Evolutionary conservation across 148 eudicot species (phyloP).

Genomic region (Heliamphora exappendiculata): DNA sequence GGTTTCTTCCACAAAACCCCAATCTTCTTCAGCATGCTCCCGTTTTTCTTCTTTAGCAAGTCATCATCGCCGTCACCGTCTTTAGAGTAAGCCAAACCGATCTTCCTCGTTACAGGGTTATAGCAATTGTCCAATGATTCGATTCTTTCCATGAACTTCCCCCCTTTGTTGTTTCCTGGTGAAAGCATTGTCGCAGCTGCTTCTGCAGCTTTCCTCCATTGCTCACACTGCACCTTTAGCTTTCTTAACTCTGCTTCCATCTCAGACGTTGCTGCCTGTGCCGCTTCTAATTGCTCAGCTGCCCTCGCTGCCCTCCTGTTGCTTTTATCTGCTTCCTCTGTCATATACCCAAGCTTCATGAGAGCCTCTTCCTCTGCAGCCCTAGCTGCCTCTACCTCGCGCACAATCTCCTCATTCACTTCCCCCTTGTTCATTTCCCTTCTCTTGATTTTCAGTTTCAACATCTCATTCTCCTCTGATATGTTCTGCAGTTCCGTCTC

Average conservation of each 20-base stretch:
- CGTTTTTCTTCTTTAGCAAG: conserved; percentile 72
- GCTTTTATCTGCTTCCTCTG: conserved; percentile 53
- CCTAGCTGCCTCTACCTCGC: conserved; percentile 41
- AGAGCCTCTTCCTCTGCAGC: conserved; percentile 49
- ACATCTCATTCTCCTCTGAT: conserved; percentile 47
- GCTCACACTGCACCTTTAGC: conserved; percentile 77
- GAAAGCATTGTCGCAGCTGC: conserved; percentile 88
- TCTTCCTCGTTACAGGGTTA: conserved; percentile 35
- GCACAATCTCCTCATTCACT: conserved; percentile 15
- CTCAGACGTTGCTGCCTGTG: conserved; percentile 46
- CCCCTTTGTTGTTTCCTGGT: conserved; percentile 44
- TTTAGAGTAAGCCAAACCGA: conserved; percentile 39
- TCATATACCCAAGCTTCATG: conserved; percentile 42
- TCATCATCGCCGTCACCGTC: conserved; percentile 64
- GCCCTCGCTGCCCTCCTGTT: conserved; percentile 40
- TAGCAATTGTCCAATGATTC: conserved; percentile 56
- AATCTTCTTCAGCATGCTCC: conserved; percentile 62
- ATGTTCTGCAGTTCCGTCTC: conserved; percentile 45
- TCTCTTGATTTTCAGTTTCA: conserved; percentile 39
- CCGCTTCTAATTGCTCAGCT: conserved; percentile 62
- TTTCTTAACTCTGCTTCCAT: conserved; percentile 77
- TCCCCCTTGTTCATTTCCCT: conserved; percentile 28
- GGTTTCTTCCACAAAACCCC: conserved; percentile 91
- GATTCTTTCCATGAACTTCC: conserved; percentile 58
- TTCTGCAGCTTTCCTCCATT: conserved; percentile 97